Evolutionary conservation across 208 protist genomes (phyloP), one percentile per base, ranked within the genome.

Genomic region (Trypanosoma cruzi): DNA sequence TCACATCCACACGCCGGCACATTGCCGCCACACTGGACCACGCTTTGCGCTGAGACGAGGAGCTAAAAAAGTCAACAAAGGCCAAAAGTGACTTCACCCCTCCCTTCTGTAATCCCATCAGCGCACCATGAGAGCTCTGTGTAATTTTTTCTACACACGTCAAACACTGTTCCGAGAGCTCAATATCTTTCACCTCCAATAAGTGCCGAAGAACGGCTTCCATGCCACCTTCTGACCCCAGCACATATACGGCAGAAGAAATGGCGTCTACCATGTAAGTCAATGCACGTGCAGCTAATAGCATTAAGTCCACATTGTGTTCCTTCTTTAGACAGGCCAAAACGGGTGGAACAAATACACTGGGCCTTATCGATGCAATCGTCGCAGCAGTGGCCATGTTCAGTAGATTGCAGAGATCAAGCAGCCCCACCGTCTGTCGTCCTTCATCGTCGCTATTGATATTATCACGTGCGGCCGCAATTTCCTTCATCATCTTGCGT

Each of bases 11-110:
- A 31, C 59, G 61, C n/a, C 81, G 61, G 66, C 86, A 93, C 42
- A 97, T 74, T 13, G 90, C 82, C 20, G 85, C 71, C 4, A 95
- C 84, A 40, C 85, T 90, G 14, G 60, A 68, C 80, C 95, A 93
- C 14, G 94, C 86, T 46, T 95, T 94, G 11, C 94, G 86, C 75
- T 99, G 97, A 8, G 91, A 80, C 22, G 76, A 70, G 11, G 89
- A 80, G 53, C 86, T 89, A 64, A 98, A 98, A 82, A 99, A 99
- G 72, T 99, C 97, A 4, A 98, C 70, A 64, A 92, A 98, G 18
- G 61, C 73, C 11, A 99, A 85, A 64, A 96, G 73, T 0, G 93
- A 93, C 28, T 73, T 76, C 7, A 98, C 81, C 44, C 93, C 96
- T 50, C 84, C 84, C 26, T 68, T 85, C 48, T 81, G 58, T 20